Percentiles rank a stretch among this genome's conserved stretches.
Evolutionary conservation across 495 filamentous ascomycete genomes (phyloP).

Genomic region (Glarea lozoyensis): DNA sequence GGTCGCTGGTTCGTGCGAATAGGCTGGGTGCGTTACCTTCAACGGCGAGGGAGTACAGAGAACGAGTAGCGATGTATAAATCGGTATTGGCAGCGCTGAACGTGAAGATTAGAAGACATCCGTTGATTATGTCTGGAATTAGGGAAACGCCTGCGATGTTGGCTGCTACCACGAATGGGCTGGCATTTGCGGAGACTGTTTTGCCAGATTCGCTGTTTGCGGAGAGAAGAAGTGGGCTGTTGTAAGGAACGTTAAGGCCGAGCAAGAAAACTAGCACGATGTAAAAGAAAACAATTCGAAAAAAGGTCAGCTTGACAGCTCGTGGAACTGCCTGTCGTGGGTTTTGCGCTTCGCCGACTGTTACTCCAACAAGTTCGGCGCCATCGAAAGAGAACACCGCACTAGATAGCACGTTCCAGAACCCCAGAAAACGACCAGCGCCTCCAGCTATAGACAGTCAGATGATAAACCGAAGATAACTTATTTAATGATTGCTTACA

Average conservation of each 20-base stretch:
- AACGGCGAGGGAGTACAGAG: slow-evolving; percentile 58
- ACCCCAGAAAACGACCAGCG: slow-evolving; percentile 55
- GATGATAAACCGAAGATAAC: background rate
- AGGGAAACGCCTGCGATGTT: slow-evolving; percentile 50
- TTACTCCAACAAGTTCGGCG: slow-evolving; percentile 74
- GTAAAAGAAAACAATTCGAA: slow-evolving; percentile 64
- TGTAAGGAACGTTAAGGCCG: slow-evolving; percentile 56
- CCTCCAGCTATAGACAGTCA: slow-evolving; percentile 24
- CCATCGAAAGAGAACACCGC: slow-evolving; percentile 79
- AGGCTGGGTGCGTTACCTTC: slow-evolving; percentile 56
- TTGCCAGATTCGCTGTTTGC: slow-evolving; percentile 33
- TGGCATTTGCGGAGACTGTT: slow-evolving; percentile 49
- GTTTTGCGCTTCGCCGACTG: slow-evolving; percentile 65
- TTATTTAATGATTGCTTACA: slow-evolving; percentile 1
- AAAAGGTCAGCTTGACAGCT: slow-evolving; percentile 62
- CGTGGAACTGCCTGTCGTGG: slow-evolving; percentile 59
- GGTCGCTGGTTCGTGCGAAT: slow-evolving; percentile 44
- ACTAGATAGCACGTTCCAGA: slow-evolving; percentile 69
- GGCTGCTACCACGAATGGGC: slow-evolving; percentile 57
- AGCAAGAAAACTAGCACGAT: slow-evolving; percentile 60
- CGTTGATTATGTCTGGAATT: slow-evolving; percentile 68
- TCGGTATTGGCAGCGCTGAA: slow-evolving; percentile 69
- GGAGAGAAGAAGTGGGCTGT: slow-evolving; percentile 41
- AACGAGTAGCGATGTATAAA: slow-evolving; percentile 68
- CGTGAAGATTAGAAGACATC: slow-evolving; percentile 55